Conservation (phyloP, 1,284 basidiomycete genomes). For the Irpex rosettiformis region DNA sequence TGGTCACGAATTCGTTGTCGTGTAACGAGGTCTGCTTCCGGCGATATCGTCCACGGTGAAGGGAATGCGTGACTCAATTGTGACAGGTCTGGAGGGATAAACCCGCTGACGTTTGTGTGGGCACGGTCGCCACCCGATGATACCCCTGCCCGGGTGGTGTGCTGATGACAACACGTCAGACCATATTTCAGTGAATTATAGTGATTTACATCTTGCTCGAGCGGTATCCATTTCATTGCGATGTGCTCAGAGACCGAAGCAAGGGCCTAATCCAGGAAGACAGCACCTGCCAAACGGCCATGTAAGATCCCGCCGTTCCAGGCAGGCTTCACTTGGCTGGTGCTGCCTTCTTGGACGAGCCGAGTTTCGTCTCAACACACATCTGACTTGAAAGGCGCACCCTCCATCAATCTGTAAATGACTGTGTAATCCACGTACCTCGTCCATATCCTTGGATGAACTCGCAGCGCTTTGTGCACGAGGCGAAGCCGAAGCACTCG, state of each 20-base stretch:
- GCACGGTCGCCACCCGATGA: background rate
- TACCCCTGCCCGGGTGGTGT: slow-evolving; percentile 13
- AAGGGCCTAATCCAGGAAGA: too few species aligned
- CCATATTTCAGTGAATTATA: background rate
- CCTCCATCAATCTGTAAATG: background rate
- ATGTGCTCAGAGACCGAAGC: too few species aligned
- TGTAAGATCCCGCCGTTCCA: too few species aligned
- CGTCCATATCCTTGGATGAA: slow-evolving; percentile 12
- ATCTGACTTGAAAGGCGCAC: too few species aligned
- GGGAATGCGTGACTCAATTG: slow-evolving; percentile 61
- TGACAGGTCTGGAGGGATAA: slow-evolving; percentile 49
- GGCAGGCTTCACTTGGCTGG: too few species aligned
- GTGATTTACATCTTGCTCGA: too few species aligned
- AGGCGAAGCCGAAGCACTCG: slow-evolving; percentile 4
- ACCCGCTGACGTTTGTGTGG: background rate
- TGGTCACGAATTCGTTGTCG: slow-evolving; percentile 56
- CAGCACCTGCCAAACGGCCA: too few species aligned
- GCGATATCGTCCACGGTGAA: slow-evolving; percentile 49
- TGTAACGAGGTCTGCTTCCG: slow-evolving; percentile 43
- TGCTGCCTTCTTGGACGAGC: too few species aligned
- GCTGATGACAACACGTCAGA: background rate
- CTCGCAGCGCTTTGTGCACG: slow-evolving; percentile 9
- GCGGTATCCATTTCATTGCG: too few species aligned
- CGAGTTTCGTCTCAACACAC: too few species aligned
- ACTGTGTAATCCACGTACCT: slow-evolving; percentile 8